Evolutionary conservation across 495 filamentous ascomycete species (phyloP).

Genomic region (Evernia prunastri): DNA sequence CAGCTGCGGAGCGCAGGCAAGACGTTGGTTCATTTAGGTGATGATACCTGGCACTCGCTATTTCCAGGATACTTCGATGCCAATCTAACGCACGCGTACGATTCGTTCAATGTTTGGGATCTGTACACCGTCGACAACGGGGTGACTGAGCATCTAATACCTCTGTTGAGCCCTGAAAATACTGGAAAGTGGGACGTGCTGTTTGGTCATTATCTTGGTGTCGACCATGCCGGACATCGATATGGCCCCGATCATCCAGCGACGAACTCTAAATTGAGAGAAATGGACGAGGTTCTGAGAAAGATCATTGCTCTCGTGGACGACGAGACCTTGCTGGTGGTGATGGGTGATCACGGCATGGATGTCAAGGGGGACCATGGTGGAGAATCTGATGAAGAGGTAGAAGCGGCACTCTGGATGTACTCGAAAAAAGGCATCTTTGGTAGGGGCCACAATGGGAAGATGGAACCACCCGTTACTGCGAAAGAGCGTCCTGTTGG

Average conservation of each 20-base stretch:
- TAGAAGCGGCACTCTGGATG: constrained; percentile 96
- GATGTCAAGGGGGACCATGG: constrained; percentile 95
- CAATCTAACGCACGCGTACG: constrained; percentile 77
- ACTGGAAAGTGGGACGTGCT: constrained; percentile 78
- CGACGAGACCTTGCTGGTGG: constrained; percentile 78
- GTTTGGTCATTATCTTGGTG: constrained; percentile 88
- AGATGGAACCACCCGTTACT: constrained; percentile 56
- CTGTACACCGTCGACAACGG: constrained; percentile 95
- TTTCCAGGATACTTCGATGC: constrained; percentile 89
- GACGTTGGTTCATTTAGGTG: constrained; percentile 84
- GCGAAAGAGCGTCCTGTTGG: constrained; percentile 78
- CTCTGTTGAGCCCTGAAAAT: constrained; percentile 60
- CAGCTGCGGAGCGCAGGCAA: constrained; percentile 76
- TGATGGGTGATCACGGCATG: constrained; percentile 99
- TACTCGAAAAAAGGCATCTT: constrained; percentile 82
- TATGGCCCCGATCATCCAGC: constrained; percentile 91
- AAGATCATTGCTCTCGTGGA: constrained; percentile 67
- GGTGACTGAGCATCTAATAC: constrained; percentile 87
- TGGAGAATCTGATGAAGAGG: constrained; percentile 89
- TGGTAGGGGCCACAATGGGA: constrained; percentile 61
- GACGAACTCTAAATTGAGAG: constrained; percentile 80
- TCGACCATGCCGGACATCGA: constrained; percentile 94
- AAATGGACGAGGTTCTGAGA: constrained; percentile 80
- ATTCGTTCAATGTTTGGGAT: constrained; percentile 98
- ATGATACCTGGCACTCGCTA: constrained; percentile 91